Conservation (phyloP, 1,284 basidiomycete genomes). For the Cryptococcus floricola region DNA sequence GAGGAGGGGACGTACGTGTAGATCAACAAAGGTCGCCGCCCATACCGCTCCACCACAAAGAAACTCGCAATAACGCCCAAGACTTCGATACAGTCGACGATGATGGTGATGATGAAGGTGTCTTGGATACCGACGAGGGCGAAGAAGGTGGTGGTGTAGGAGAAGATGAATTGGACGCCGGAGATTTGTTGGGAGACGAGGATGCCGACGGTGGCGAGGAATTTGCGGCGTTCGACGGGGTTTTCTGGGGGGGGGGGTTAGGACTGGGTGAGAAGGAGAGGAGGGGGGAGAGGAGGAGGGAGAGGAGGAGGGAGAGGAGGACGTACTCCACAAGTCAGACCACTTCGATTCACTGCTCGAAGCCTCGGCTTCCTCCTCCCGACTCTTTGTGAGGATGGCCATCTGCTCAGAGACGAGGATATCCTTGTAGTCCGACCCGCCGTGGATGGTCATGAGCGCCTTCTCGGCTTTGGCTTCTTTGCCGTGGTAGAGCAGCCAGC, state of each 20-base stretch:
- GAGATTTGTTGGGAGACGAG: constrained; percentile 47
- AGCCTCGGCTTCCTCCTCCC: constrained; percentile 45
- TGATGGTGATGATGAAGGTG: constrained; percentile 50
- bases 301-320: constrained; percentile 3
- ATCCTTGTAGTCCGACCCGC: constrained; percentile 45
- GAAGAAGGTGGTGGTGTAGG: constrained; percentile 47
- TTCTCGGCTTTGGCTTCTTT: constrained; percentile 47
- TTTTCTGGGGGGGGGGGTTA: too few species aligned
- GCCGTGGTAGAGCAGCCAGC: constrained; percentile 50
- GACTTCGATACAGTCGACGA: constrained; percentile 48
- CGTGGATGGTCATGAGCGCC: constrained; percentile 48
- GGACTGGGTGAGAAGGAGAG: too few species aligned
- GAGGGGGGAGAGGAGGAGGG: too few species aligned
- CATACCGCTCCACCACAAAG: constrained; percentile 51
- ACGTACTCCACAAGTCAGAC: constrained; percentile 44
- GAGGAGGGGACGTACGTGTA: constrained; percentile 26
- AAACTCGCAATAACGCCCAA: constrained; percentile 47
- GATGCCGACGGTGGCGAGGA: constrained; percentile 50
- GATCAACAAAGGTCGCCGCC: constrained; percentile 50
- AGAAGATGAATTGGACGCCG: constrained; percentile 47
- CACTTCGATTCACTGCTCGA: constrained; percentile 45
- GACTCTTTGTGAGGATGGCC: constrained; percentile 46
- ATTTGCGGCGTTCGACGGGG: constrained; percentile 42
- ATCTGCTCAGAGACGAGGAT: constrained; percentile 43
- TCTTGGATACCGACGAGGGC: constrained; percentile 42